Evolutionary conservation across 169 alveolate species (phyloP).

Genomic region (Amoebophrya sp.): DNA sequence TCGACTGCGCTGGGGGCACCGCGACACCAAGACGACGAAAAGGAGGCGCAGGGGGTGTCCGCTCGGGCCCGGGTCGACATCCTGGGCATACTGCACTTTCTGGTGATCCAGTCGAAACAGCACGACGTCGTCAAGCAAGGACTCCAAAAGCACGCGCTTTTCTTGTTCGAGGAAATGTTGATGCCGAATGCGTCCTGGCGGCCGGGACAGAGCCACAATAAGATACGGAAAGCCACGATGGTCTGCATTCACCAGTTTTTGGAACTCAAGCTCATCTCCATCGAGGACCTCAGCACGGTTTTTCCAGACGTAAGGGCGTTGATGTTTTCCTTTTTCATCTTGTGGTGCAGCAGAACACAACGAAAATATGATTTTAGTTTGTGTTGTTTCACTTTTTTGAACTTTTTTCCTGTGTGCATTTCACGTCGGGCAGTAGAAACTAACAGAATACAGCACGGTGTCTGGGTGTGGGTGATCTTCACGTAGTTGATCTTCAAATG

Average conservation of each 20-base stretch:
- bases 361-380: too few species aligned
- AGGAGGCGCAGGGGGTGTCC: not conserved
- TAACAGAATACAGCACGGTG: too few species aligned
- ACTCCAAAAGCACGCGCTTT: not conserved
- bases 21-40: not conserved
- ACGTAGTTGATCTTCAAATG: too few species aligned
- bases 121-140: not conserved
- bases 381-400: too few species aligned
- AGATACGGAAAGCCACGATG: constrained; percentile 1
- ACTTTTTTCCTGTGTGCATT: too few species aligned
- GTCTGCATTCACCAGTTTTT: constrained; percentile 15
- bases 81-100: not conserved
- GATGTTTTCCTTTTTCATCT: too few species aligned
- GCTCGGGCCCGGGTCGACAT: not conserved
- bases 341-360: too few species aligned
- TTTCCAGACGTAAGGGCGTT: too few species aligned
- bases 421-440: too few species aligned
- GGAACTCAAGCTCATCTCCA: not conserved
- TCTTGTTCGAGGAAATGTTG: not conserved
- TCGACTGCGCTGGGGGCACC: not conserved
- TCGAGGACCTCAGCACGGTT: too few species aligned
- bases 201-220: constrained; percentile 9
- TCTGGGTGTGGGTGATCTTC: too few species aligned
- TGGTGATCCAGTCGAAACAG: not conserved
- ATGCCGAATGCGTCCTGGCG: not conserved